These are phyloP conservation scores for Claviceps cyperi DNA, from an alignment of 2,329 filamentous ascomycete genomes.

Conservation along the genomic window DNA sequence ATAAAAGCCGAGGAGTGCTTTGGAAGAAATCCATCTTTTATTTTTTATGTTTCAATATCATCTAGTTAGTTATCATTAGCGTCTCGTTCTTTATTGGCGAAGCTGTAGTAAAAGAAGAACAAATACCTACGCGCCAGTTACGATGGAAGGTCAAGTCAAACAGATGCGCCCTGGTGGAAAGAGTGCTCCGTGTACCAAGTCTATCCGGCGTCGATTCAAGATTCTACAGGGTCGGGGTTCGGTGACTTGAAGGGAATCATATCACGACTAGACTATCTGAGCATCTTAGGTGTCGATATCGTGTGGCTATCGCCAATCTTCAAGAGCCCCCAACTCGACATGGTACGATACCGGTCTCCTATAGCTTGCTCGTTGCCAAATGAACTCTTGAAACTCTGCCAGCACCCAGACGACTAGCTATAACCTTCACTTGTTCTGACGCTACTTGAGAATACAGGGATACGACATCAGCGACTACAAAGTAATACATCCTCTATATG, in stretches of 20 bases:
- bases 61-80: not conserved
- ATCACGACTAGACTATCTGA: conserved; percentile 39
- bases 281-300: conserved; percentile 41
- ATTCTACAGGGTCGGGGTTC: conserved; percentile 39
- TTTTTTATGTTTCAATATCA: not conserved
- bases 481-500: conserved; percentile 50
- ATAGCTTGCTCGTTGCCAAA: too few species aligned
- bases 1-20: not conserved
- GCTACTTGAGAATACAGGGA: conserved; percentile 23
- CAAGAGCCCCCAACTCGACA: conserved; percentile 45
- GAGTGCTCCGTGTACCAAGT: conserved; percentile 46
- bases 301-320: conserved; percentile 39
- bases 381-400: not conserved
- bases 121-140: not conserved
- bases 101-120: not conserved
- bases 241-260: conserved; percentile 46
- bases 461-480: conserved; percentile 61
- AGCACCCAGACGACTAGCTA: not conserved
- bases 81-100: not conserved
- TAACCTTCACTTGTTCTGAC: not conserved
- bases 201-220: conserved; percentile 47
- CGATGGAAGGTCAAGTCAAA: conserved; percentile 13
- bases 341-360: conserved; percentile 24
- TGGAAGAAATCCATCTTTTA: not conserved
- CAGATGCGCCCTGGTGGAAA: conserved; percentile 39